phyloP scores from a whole-genome alignment of 2,329 filamentous ascomycete species.

The Cordyceps pruinosa region DNA sequence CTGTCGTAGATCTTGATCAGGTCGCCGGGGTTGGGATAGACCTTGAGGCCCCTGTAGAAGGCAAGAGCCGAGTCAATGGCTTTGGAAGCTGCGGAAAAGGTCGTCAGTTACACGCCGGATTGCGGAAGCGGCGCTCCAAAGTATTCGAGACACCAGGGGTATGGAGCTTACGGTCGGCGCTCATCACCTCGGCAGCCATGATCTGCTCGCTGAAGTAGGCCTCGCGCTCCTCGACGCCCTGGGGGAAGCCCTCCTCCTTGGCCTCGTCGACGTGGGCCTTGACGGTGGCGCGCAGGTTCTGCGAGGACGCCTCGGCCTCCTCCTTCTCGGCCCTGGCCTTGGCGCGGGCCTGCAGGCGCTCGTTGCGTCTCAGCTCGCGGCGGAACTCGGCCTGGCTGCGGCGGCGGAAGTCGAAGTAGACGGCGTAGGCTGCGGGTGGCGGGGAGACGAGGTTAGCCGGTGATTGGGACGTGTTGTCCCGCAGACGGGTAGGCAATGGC shows the following conservation, averaged over 20 bases:
- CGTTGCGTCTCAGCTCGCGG: conserved; percentile 64
- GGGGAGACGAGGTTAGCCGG: conserved; percentile 7
- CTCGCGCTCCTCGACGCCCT: conserved; percentile 87
- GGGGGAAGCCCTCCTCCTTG: conserved; percentile 86
- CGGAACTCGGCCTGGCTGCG: conserved; percentile 59
- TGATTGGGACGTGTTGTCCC: not conserved
- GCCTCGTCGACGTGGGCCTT: conserved; percentile 70
- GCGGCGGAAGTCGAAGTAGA: conserved; percentile 63
- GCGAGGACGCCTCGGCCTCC: conserved; percentile 57
- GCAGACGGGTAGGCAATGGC: not conserved
- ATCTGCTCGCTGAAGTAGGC: conserved; percentile 96
- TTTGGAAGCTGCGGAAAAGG: conserved; percentile 47
- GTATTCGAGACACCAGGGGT: too few relatives aligned
- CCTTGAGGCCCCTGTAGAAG: conserved; percentile 98
- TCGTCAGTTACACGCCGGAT: not conserved
- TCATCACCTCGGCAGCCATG: conserved; percentile 76
- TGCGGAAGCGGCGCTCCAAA: too few relatives aligned
- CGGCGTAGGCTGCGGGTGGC: conserved; percentile 48
- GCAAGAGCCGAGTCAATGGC: conserved; percentile 79
- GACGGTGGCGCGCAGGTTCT: conserved; percentile 66
- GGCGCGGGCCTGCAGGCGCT: conserved; percentile 62
- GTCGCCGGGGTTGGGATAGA: conserved; percentile 89
- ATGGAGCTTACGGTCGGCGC: conserved; percentile 63
- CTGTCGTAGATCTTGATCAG: conserved; percentile 97
- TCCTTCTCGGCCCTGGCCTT: conserved; percentile 67